Percentiles rank a stretch among this genome's conserved stretches.
Conservation (phyloP, 352 stramenopile species). For the Phytophthora ohioensis region DNA sequence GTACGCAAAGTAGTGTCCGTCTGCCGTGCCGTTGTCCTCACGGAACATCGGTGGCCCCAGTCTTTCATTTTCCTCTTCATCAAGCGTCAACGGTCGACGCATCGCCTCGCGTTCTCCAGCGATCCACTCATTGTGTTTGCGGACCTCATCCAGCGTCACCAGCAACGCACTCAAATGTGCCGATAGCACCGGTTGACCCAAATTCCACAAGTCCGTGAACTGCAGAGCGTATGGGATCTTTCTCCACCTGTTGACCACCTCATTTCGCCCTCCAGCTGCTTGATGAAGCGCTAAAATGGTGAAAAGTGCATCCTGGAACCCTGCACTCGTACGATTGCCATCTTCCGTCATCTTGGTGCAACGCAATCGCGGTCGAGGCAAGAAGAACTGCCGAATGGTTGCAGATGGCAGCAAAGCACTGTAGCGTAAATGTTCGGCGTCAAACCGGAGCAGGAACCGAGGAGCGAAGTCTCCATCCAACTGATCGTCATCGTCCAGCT, state of each 20-base stretch:
- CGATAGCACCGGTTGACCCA: conserved; percentile 29
- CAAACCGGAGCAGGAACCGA: conserved; percentile 40
- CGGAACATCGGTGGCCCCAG: too few species aligned
- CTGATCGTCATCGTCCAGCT: conserved; percentile 38
- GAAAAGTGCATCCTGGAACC: conserved; percentile 30
- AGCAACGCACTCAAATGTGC: conserved; percentile 36
- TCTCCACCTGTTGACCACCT: conserved; percentile 24
- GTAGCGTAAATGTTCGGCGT: conserved; percentile 38
- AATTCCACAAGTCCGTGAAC: conserved; percentile 34
- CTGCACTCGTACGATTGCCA: conserved; percentile 16
- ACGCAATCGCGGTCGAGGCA: conserved; percentile 19
- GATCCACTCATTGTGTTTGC: conserved; percentile 27
- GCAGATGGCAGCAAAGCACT: conserved; percentile 36
- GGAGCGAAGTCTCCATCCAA: conserved; percentile 40
- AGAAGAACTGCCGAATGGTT: conserved; percentile 41
- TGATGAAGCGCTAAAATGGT: conserved; percentile 27
- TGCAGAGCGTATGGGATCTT: conserved; percentile 37
- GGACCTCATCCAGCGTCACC: conserved; percentile 35
- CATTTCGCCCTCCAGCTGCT: not conserved
- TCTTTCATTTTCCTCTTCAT: not conserved
- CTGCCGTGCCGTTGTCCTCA: conserved; percentile 23
- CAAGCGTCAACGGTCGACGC: too few species aligned
- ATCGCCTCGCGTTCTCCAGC: not conserved
- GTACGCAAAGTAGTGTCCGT: conserved; percentile 45
- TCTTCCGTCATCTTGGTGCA: not conserved